Conservation (phyloP, 257 asterid genomes). For the Striga asiatica region DNA sequence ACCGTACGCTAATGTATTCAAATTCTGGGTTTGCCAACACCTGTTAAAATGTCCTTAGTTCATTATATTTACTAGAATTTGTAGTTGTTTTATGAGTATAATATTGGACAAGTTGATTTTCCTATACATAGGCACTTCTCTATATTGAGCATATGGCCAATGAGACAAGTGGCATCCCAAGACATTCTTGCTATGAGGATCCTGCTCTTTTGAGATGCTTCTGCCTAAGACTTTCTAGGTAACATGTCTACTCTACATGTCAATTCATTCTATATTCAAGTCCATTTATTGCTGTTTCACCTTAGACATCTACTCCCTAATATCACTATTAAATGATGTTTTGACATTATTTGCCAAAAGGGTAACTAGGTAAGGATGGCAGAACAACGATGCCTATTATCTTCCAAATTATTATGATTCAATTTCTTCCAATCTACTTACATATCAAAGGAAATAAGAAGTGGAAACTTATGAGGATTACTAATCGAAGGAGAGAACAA, state of each 20-base stretch:
- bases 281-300: background rate
- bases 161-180: constrained; percentile 13
- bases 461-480: too few species aligned
- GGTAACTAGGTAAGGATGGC: too few species aligned
- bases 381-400: too few species aligned
- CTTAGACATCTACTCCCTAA: background rate
- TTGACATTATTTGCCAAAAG: too few species aligned
- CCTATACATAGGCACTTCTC: constrained; percentile 23
- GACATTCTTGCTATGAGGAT: constrained; percentile 4
- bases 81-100: background rate
- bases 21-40: background rate
- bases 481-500: too few species aligned
- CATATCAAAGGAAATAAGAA: too few species aligned
- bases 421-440: too few species aligned
- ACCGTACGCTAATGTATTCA: too few species aligned
- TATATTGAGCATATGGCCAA: constrained; percentile 24
- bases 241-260: constrained; percentile 5
- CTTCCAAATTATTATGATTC: too few species aligned
- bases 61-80: background rate
- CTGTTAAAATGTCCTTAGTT: background rate
- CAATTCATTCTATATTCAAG: background rate
- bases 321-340: too few species aligned
- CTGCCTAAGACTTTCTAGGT: constrained; percentile 26
- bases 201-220: constrained; percentile 21
- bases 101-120: background rate